Conservation (phyloP, 2,329 filamentous ascomycete species). For the Furcasterigmium furcatum region DNA sequence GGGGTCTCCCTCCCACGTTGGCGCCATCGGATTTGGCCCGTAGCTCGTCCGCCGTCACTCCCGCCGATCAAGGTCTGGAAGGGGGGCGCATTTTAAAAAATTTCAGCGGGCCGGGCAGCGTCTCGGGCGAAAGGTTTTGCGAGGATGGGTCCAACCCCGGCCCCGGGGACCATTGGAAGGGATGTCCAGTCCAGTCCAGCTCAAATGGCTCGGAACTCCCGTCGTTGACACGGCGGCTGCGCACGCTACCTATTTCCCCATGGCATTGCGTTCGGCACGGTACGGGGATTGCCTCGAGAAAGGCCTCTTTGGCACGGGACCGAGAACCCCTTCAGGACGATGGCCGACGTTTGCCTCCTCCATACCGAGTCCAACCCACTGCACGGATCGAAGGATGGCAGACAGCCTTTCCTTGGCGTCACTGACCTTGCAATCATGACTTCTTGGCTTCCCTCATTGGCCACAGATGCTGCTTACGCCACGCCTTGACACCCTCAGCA, state of each 20-base stretch:
- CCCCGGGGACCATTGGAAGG: background rate
- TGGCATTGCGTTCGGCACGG: too few relatives aligned
- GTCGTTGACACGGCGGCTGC: too few relatives aligned
- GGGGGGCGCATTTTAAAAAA: slow-evolving; percentile 1
- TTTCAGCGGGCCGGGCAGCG: background rate
- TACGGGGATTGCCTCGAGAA: too few relatives aligned
- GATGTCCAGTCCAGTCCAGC: background rate
- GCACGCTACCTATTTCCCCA: too few relatives aligned
- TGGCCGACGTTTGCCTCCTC: background rate
- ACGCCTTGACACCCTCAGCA: background rate
- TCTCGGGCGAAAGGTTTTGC: slow-evolving; percentile 3
- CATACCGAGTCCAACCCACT: background rate
- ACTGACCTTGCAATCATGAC: background rate
- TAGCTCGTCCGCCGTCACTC: background rate
- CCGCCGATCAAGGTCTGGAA: background rate
- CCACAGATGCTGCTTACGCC: background rate
- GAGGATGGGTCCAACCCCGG: background rate
- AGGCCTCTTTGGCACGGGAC: too few relatives aligned
- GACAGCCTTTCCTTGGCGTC: background rate
- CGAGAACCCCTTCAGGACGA: too few relatives aligned
- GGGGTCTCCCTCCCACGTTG: too few relatives aligned
- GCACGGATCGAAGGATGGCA: background rate
- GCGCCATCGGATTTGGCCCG: background rate
- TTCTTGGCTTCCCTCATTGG: background rate
- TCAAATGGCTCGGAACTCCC: background rate